Evolutionary conservation across 805 yeast genomes (phyloP), one percentile per base, ranked within the genome.

Genomic region (Wickerhamiella sergipiensis): DNA sequence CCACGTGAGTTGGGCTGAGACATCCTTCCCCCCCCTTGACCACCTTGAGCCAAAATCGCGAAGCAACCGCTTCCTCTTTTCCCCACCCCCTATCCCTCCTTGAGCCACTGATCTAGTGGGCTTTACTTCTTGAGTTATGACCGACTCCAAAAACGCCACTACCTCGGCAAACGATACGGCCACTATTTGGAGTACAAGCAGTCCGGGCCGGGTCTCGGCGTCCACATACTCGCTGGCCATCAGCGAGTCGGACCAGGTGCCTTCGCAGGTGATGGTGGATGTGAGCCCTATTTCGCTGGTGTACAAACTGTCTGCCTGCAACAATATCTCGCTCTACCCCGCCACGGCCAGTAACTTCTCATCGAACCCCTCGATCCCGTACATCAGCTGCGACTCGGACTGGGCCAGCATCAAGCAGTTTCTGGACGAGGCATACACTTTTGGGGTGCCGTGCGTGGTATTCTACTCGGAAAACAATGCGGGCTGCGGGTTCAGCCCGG

Each of bases 341-440:
- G 31, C 40, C 23, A 19, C 33, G 17, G 46, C 31, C 6, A 23
- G 9, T 7, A 43, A 43, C 17, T 43, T 43, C 31, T 23, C 24
- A 3, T 23, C 24, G 7, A 24, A 15, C 46, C 19, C 46, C 13
- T 12, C 17, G 33, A 43, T 43, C 15, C 19, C 40, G 26, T 21
- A 45, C n/a, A 36, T 53, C 13, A 42, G 31, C 42, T 53, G 56
- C 21, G 50, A 48, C 23, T 15, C 17, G 21, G 43, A 47, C 40
- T 31, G 46, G n/a, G 21, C 50, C 3, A 18, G 19, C 3, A 21
- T 49, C 15, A 42, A 44, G 24, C 23, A 17, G 2, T 15, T 26
- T 21, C 24, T 51, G 19, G 40, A 21, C 26, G 42, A 33, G 19
- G 24, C 47, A 9, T 40, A 43, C n/a, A 31, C 26, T 15, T 12